These are phyloP conservation scores for Mycena metata DNA, from an alignment of 768 basidiomycete species.

Conservation along the genomic window DNA sequence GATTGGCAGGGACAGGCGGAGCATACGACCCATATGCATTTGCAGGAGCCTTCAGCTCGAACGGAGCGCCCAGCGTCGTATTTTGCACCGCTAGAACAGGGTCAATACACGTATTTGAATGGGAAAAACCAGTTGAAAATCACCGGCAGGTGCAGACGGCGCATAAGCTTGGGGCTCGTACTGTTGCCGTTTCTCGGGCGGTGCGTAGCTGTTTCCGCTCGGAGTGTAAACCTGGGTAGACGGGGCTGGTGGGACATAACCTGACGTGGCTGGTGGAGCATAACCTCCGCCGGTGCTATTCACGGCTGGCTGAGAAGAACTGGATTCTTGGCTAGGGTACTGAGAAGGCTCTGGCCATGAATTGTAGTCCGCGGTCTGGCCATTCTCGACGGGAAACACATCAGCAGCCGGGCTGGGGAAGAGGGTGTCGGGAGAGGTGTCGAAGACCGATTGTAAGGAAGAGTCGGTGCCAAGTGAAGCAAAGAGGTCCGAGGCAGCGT, in stretches of 20 bases:
- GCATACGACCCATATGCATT: constrained; percentile 25
- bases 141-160: constrained; percentile 13
- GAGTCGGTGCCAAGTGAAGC: constrained; percentile 64
- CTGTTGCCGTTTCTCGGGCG: constrained; percentile 22
- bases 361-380: constrained; percentile 3
- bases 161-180: constrained; percentile 19
- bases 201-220: neutral
- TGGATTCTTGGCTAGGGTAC: constrained; percentile 40
- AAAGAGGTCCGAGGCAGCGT: constrained; percentile 74
- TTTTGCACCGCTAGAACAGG: constrained; percentile 10
- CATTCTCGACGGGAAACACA: constrained; percentile 19
- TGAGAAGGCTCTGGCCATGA: constrained; percentile 38
- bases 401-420: constrained; percentile 34
- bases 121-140: neutral
- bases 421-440: constrained; percentile 33
- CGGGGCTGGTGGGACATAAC: constrained; percentile 11
- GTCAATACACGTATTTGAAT: constrained; percentile 3
- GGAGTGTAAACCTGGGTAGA: neutral
- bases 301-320: constrained; percentile 23
- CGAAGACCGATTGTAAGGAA: constrained; percentile 31
- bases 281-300: constrained; percentile 1
- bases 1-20: constrained; percentile 32
- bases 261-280: constrained; percentile 14
- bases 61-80: constrained; percentile 34
- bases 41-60: constrained; percentile 24